Percentiles rank a stretch among this genome's conserved stretches.
phyloP scores from a whole-genome alignment of 768 basidiomycete genomes.

The Kockovaella imperatae region DNA sequence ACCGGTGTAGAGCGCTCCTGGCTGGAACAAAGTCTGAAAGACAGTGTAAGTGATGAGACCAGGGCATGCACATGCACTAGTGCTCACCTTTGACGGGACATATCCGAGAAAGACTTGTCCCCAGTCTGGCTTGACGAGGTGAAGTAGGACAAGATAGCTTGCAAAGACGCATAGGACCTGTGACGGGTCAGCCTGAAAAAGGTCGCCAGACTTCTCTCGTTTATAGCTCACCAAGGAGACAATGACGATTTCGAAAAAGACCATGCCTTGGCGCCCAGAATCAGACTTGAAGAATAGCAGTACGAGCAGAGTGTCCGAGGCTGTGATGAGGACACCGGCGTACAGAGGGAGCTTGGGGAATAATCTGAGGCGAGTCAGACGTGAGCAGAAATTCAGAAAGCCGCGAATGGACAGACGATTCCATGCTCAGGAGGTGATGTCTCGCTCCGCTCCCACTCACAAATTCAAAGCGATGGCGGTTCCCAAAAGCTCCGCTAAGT shows the following conservation, averaged over 20 bases:
- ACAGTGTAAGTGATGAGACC: neutral
- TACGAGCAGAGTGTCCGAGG: slow-evolving; percentile 43
- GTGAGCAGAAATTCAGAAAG: neutral
- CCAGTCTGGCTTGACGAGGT: slow-evolving; percentile 66
- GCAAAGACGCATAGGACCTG: slow-evolving; percentile 59
- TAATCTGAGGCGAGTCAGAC: slow-evolving; percentile 23
- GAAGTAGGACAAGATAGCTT: slow-evolving; percentile 69
- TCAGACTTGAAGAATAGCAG: slow-evolving; percentile 43
- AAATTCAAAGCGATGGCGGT: slow-evolving; percentile 73
- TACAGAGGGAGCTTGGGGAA: slow-evolving; percentile 44
- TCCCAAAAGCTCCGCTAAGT: slow-evolving; percentile 71
- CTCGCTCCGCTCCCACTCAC: slow-evolving; percentile 21
- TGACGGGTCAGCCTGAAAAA: neutral
- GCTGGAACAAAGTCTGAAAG: slow-evolving; percentile 32
- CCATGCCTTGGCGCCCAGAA: slow-evolving; percentile 41
- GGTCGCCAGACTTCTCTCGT: too few species aligned
- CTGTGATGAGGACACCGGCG: slow-evolving; percentile 45
- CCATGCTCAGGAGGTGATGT: neutral
- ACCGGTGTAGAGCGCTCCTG: slow-evolving; percentile 44
- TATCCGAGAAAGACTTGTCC: slow-evolving; percentile 64
- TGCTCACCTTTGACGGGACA: slow-evolving; percentile 58
- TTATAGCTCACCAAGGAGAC: slow-evolving; percentile 31
- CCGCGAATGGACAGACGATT: neutral
- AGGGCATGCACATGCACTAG: too few species aligned
- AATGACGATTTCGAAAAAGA: slow-evolving; percentile 44